Conservation (phyloP, 2,329 filamentous ascomycete genomes). For the Fusarium brachygibbosum region DNA sequence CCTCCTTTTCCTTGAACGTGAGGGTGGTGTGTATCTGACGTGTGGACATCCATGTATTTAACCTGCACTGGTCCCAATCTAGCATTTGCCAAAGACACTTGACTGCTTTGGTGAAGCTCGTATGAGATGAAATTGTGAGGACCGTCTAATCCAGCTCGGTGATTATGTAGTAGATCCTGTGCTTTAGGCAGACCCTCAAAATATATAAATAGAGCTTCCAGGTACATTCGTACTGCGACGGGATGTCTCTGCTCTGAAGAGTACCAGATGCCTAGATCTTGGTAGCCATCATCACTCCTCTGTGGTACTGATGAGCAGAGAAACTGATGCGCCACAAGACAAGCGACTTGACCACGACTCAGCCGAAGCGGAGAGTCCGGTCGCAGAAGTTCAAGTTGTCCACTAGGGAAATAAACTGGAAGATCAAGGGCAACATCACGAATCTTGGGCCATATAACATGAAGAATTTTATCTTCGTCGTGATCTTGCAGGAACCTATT, state of each 20-base stretch:
- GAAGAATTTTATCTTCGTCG: conserved; percentile 11
- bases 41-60: conserved; percentile 42
- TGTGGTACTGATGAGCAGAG: conserved; percentile 46
- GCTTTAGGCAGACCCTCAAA: conserved; percentile 41
- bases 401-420: conserved; percentile 38
- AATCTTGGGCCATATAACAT: conserved; percentile 46
- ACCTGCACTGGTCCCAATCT: conserved; percentile 32
- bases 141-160: not conserved
- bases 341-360: conserved; percentile 47
- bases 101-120: conserved; percentile 30
- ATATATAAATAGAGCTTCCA: conserved; percentile 50
- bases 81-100: not conserved
- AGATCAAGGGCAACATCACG: conserved; percentile 40
- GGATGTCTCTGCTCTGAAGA: conserved; percentile 51
- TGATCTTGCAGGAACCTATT: not conserved
- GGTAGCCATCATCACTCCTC: conserved; percentile 45
- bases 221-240: conserved; percentile 49
- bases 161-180: not conserved
- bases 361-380: conserved; percentile 33
- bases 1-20: conserved; percentile 44
- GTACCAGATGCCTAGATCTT: conserved; percentile 55
- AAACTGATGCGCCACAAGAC: conserved; percentile 53
- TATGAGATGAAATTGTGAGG: conserved; percentile 32
- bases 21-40: conserved; percentile 44
- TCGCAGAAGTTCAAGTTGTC: conserved; percentile 35